Evolutionary conservation across 352 stramenopile genomes (phyloP), one percentile per base, ranked within the genome.

Genomic region (Aphanomyces stellatus): DNA sequence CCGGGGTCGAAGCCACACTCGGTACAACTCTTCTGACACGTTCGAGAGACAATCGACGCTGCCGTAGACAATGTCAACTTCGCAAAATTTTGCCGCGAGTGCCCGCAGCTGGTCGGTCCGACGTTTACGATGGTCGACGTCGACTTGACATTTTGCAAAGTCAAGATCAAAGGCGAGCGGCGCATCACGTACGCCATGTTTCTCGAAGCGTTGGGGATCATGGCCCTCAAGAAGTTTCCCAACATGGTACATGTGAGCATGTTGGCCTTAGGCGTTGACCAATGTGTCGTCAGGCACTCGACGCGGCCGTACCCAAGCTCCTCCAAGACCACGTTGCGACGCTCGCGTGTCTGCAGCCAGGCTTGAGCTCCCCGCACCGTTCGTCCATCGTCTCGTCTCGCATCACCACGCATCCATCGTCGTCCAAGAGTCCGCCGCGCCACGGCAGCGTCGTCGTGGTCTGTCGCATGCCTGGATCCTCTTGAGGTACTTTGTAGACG

Each of bases 121-220:
- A 65, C 51, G 17, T 90, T 96, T 51, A 76, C 76, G 24, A 81
- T 76, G 24, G 90, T 81, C 7, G 87, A 96, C 65, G 82, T 96
- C 24, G 87, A 96, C 65, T 68, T 96, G 13, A 93, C 93, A 51
- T 96, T 96, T 53, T 76, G 90, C 64, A 93, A 91, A 53, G 72
- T 77, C 41, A 93, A 94, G 74, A 88, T 89, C 71, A 96, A 93
- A 49, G 81, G 82, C 27, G 80, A 93, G 69, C 78, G 87, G 4
- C 80, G 83, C 10, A 87, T 96, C 53, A 91, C 85, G 53, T 96
- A 93, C 72, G 73, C 80, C 53, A 81, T 85, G 25, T 94, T 94
- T 60, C 71, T 96, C 25, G 82, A 96, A 43, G 85, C 87, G 2
- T 63, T 96, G n/a, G 79, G 81, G 30, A 90, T 90, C 77, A 87